Percentiles rank a stretch among this genome's conserved stretches.
Conservation (phyloP, 495 filamentous ascomycete genomes). For the Penicillium turbatum region DNA sequence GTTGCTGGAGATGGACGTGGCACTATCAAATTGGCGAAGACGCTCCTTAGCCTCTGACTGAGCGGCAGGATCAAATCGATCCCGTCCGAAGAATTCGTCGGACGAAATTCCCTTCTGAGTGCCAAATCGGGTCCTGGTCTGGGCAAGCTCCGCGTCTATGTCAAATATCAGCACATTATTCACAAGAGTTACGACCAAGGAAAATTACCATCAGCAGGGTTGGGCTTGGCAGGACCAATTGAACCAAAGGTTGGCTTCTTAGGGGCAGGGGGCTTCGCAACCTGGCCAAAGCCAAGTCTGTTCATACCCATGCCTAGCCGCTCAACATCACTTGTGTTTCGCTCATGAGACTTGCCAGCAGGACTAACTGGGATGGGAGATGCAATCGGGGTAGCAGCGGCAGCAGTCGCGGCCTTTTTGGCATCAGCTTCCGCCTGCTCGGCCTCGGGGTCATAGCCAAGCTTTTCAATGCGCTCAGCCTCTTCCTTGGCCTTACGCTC, state of each 20-base stretch:
- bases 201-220: constrained; percentile 60
- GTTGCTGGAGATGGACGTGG: constrained; percentile 88
- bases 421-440: constrained; percentile 61
- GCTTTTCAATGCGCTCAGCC: constrained; percentile 89
- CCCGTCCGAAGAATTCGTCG: constrained; percentile 96
- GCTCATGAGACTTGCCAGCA: constrained; percentile 46
- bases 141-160: constrained; percentile 39
- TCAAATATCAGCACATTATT: constrained; percentile 5
- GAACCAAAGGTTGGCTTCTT: constrained; percentile 89
- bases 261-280: constrained; percentile 56
- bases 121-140: constrained; percentile 58
- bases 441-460: constrained; percentile 96
- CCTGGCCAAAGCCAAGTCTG: constrained; percentile 86
- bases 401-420: constrained; percentile 50
- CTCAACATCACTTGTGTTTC: constrained; percentile 73
- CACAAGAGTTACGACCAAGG: not conserved
- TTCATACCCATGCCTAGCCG: constrained; percentile 86
- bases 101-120: constrained; percentile 93
- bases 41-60: constrained; percentile 82
- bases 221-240: constrained; percentile 58
- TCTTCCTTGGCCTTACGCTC: constrained; percentile 97
- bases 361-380: constrained; percentile 75
- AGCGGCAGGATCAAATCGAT: constrained; percentile 71
- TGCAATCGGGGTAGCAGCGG: constrained; percentile 52
- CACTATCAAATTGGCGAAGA: constrained; percentile 88